Evolutionary conservation across 768 basidiomycete species (phyloP), one percentile per base, ranked within the genome.

Genomic region (Boletellus ananiceps): DNA sequence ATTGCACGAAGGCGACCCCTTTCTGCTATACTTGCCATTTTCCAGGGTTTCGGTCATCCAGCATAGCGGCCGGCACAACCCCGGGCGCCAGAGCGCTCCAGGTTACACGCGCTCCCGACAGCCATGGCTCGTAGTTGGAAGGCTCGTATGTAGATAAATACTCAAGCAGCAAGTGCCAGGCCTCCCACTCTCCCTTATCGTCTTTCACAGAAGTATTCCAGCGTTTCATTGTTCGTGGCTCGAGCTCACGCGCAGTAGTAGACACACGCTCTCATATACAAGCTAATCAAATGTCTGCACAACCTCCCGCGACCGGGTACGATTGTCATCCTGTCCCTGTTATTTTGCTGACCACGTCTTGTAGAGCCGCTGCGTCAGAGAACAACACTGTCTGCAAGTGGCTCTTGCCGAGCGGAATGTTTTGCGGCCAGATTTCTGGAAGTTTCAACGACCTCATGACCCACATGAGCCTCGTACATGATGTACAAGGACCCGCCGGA

Each of bases 361-460:
- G 18, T 21, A 36, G 23, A 18, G 25, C 7, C 4, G n/a, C 23
- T 35, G 12, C 16, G 13, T 5, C 18, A 15, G 4, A 12, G 25
- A 29, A 21, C 18, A 14, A 19, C 14, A 11, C 2, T 7, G 19
- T 5, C 0, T 21, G 40, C 29, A 32, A 14, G 1, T 21, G 37
- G 46, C 16, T 33, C 35, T 9, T 15, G n/a, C 11, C 12, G 27
- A 25, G 9, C 7, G 5, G 14, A 16, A 5, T 7, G 5, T 2
- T 5, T 15, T 44, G 43, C 43, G 8, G 15, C 14, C 2, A 43
- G 5, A 2, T 0, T 5, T 59, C 40, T n/a, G 1, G 5, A 2
- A 16, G 16, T 2, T 57, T 59, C 8, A 4, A 45, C 4, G 33
- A 37, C 0, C 29, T 61, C 29, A 45, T 62, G 2, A 2, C 6